Base-by-base conservation (phyloP, 2,329 filamentous ascomycete genomes). In the Camillea tinctor region DNA sequence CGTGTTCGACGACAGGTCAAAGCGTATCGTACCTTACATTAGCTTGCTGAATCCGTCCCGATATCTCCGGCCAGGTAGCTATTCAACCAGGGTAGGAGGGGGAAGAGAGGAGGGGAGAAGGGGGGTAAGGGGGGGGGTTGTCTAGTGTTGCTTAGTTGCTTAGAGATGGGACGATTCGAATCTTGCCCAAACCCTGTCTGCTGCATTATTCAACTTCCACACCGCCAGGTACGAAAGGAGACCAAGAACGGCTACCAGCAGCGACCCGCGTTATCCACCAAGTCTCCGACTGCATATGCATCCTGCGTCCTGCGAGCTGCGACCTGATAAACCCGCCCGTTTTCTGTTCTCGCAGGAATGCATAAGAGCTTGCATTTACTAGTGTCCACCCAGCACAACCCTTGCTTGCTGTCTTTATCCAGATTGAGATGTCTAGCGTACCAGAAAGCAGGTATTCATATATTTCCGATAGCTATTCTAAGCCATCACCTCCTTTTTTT, bases 1-100 rank as follows among this genome's bases (percentile, higher is more conserved):
- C 60, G 58, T 61, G 51, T 58, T 44, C 54, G 26, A 56, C 52
- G 50, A 44, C 44, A 44, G 61, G 24, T 40, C 57, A 64, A 61
- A 56, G 63, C 61, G 61, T 56, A 57, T 63, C 59, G 67, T 69
- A 63, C 67, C 67, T 68, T 66, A 61, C 67, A 69, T 69, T 66
- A 69, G 67, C 59, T 66, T 53, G 53, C 50, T 55, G 36, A 23
- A 55, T 56, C 51, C 53, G 23, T 62, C 55, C 63, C 65, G 63
- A 68, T 64, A 66, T 64, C 64, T 65, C 66, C 64, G 64, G 56
- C 54, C n/a, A n/a, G n/a, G n/a, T n/a, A 44, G 36, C 36, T 15
- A 44, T n/a, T n/a, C 36, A 15, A 44, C 36, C 36, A 44, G 36
- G 36, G 36, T n/a, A n/a, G n/a, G n/a, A n/a, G n/a, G n/a, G n/a